These are phyloP conservation scores for Singerocomus inundabilis DNA, from an alignment of 1,284 basidiomycete genomes.

Conservation along the genomic window DNA sequence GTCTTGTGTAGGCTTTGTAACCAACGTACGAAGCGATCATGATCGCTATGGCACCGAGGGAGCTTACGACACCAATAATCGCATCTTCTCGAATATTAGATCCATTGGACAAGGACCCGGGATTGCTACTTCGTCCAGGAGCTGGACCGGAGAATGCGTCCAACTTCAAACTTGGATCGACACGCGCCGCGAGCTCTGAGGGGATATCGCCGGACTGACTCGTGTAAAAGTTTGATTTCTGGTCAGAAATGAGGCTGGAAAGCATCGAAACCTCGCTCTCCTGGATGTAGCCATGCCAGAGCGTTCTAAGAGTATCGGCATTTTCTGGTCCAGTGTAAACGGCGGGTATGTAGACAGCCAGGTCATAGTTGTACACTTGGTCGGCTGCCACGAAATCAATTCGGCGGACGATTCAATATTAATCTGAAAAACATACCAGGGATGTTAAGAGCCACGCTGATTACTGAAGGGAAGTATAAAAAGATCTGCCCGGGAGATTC, in stretches of 20 bases:
- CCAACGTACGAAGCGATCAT: slow-evolving; percentile 64
- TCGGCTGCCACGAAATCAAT: slow-evolving; percentile 23
- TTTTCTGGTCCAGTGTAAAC: slow-evolving; percentile 50
- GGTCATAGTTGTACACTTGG: slow-evolving; percentile 53
- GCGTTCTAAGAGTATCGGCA: slow-evolving; percentile 48
- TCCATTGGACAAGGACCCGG: slow-evolving; percentile 11
- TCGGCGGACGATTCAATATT: slow-evolving; percentile 13
- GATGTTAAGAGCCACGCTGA: slow-evolving; percentile 50
- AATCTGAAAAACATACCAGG: slow-evolving; percentile 37
- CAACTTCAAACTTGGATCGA: slow-evolving; percentile 59
- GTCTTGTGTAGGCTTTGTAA: slow-evolving; percentile 58
- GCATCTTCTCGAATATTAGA: slow-evolving; percentile 57
- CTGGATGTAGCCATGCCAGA: slow-evolving; percentile 63
- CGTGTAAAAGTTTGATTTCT: slow-evolving; percentile 61
- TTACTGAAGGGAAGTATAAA: slow-evolving; percentile 50
- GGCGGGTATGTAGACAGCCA: slow-evolving; percentile 58
- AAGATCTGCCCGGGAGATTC: slow-evolving; percentile 63
- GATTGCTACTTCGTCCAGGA: slow-evolving; percentile 25
- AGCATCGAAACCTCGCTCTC: slow-evolving; percentile 46
- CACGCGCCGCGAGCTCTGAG: slow-evolving; percentile 51
- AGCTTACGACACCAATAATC: slow-evolving; percentile 77
- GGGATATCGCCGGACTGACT: slow-evolving; percentile 39
- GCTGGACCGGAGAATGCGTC: slow-evolving; percentile 43
- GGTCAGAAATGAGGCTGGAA: slow-evolving; percentile 52
- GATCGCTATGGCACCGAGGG: slow-evolving; percentile 69